Percentiles rank a stretch among this genome's conserved stretches.
Conservation (phyloP, 2,329 filamentous ascomycete genomes). For the Ceratocystis variospora region DNA sequence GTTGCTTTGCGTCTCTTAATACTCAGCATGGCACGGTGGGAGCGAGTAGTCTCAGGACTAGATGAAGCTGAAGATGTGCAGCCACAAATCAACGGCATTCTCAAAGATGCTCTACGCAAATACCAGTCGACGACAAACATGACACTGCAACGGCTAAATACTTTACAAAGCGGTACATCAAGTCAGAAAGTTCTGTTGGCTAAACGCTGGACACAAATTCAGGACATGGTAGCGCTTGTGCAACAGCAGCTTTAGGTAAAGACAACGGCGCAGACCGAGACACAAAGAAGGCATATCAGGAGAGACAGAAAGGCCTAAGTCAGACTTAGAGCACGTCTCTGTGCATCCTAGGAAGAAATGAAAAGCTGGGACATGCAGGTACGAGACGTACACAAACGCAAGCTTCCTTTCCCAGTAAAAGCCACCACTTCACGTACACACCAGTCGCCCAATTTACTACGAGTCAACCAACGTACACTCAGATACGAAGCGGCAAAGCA, state of each 20-base stretch:
- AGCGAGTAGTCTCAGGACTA: conserved; percentile 32
- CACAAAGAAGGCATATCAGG: not conserved
- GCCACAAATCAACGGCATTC: conserved; percentile 26
- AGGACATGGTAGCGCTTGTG: conserved; percentile 16
- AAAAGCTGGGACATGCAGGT: not conserved
- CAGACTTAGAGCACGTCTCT: conserved; percentile 20
- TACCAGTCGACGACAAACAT: conserved; percentile 26
- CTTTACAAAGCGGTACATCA: conserved; percentile 25
- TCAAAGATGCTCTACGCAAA: conserved; percentile 29
- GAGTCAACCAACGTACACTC: not conserved
- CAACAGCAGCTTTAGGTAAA: not conserved
- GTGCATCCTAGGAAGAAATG: conserved; percentile 23
- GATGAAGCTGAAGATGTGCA: conserved; percentile 35
- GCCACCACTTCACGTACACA: not conserved
- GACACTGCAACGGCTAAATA: conserved; percentile 25
- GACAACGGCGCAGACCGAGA: not conserved
- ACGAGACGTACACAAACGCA: not conserved
- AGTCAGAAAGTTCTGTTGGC: conserved; percentile 27
- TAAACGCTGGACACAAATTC: conserved; percentile 33
- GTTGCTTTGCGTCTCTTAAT: conserved; percentile 35
- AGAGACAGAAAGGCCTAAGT: too few relatives aligned
- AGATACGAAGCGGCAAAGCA: not conserved
- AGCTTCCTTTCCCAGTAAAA: not conserved
- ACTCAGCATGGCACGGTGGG: conserved; percentile 30
- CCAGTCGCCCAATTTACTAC: not conserved